These are phyloP conservation scores for Arctium minus DNA, from an alignment of 129 eudicot genomes.

Conservation along the genomic window DNA sequence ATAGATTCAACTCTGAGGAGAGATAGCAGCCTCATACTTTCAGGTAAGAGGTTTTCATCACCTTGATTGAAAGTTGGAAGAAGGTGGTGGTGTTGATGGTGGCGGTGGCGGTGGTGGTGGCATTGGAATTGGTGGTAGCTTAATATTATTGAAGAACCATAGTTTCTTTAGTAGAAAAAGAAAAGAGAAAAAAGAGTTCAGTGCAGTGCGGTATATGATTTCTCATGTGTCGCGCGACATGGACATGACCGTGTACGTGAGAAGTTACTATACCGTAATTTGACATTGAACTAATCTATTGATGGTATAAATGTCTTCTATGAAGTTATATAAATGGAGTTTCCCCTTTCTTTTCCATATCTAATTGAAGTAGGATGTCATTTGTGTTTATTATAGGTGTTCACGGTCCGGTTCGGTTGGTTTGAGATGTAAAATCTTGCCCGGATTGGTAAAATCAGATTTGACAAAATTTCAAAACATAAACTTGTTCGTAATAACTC, in stretches of 20 bases:
- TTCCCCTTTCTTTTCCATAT: background rate
- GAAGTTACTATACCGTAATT: conserved; percentile 20
- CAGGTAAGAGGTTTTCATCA: background rate
- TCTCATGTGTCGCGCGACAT: conserved; percentile 21
- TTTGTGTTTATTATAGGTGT: background rate
- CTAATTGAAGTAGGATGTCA: background rate
- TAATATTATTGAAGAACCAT: background rate
- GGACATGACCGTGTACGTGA: conserved; percentile 15
- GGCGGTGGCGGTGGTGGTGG: background rate
- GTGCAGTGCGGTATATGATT: conserved; percentile 24
- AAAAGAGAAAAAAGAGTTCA: conserved; percentile 8
- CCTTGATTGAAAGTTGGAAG: background rate
- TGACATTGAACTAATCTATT: conserved; percentile 16
- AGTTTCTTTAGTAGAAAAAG: background rate
- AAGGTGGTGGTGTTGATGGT: background rate
- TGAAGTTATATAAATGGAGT: background rate
- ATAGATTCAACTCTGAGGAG: conserved; percentile 77
- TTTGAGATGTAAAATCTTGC: too few relatives aligned
- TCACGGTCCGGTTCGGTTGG: background rate
- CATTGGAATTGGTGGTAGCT: background rate
- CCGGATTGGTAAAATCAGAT: too few relatives aligned
- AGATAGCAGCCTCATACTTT: conserved; percentile 31
- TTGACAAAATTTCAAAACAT: too few relatives aligned
- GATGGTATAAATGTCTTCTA: background rate
- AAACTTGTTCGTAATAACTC: too few relatives aligned